Conservation (phyloP, 495 filamentous ascomycete genomes). For the Xylaria grammica region DNA sequence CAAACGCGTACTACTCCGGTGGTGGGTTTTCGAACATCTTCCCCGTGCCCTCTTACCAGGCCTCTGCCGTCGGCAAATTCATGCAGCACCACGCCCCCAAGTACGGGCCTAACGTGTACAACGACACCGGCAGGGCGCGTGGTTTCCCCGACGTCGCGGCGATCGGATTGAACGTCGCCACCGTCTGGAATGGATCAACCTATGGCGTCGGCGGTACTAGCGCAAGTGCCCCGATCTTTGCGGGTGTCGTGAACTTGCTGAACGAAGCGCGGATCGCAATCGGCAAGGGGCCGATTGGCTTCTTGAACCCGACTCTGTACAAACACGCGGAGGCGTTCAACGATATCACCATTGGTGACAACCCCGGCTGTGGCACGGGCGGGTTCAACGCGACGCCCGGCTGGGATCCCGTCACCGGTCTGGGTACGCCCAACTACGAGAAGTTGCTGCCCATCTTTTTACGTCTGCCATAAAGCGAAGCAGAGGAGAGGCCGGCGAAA, state of each 20-base stretch:
- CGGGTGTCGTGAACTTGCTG: slow-evolving; percentile 60
- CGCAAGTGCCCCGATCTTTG: slow-evolving; percentile 46
- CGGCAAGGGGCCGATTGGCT: slow-evolving; percentile 63
- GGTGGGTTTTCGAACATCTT: slow-evolving; percentile 75
- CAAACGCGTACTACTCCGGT: slow-evolving; percentile 63
- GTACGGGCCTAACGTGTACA: slow-evolving; percentile 57
- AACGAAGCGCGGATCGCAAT: slow-evolving; percentile 63
- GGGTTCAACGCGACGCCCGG: slow-evolving; percentile 49
- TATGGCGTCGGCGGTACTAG: slow-evolving; percentile 54
- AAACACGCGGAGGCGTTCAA: slow-evolving; percentile 63
- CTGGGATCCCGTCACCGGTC: slow-evolving; percentile 48
- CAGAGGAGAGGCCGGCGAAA: not conserved
- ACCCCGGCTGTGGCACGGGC: slow-evolving; percentile 58
- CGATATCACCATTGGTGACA: slow-evolving; percentile 65
- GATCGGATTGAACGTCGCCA: slow-evolving; percentile 60
- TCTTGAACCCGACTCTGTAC: slow-evolving; percentile 68
- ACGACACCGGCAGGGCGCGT: slow-evolving; percentile 45
- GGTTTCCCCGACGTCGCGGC: slow-evolving; percentile 68
- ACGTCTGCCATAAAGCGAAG: slow-evolving; percentile 6
- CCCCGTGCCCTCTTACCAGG: slow-evolving; percentile 65
- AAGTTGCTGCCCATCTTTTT: slow-evolving; percentile 32
- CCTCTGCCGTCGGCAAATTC: slow-evolving; percentile 61
- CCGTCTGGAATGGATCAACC: slow-evolving; percentile 48
- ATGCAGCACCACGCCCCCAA: slow-evolving; percentile 54
- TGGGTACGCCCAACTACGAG: slow-evolving; percentile 39